Base-by-base conservation (phyloP, 345 rosid species). In the Salix caprea region DNA sequence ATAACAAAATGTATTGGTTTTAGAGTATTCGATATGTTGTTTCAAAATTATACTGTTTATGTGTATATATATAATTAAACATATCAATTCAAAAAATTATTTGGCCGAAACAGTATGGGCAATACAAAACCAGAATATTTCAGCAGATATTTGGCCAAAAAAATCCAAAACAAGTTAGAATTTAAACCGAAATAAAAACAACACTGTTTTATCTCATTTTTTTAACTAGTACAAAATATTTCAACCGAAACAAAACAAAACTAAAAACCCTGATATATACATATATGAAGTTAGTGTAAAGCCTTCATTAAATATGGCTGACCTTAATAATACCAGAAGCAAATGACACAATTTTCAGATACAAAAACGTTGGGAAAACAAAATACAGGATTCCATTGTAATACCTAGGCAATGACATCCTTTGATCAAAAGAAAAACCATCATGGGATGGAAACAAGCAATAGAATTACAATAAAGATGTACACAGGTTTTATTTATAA, bases 401-500 rank as follows among this genome's bases (percentile, higher is more conserved):
- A 54, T 54, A 19, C 61, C 19, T 54, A 2, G 21, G 60, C 9
- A 19, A 54, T 54, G 60, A 19, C 24, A 21, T 52, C 61, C 61
- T 54, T 46, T 46, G 6, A 46, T 46, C 52, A 13, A 13, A 46
- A 14, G 6, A 15, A 46, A 12, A 15, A 14, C 18, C 52, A 46
- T 46, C 52, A 14, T 3, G 18, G 52, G 6, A 46, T 12, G 52
- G 52, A 46, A 46, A 46, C 6, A 3, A 4, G 18, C 18, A 58
- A 3, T n/a, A 23, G 24, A 58, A n/a, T 3, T 23, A 58, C 23
- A 24, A 58, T 10, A n/a, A n/a, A 23, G 23, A n/a, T 10, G 9
- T 9, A 23, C 13, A 8, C 4, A 19, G 23, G 12, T 11, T 73
- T 78, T 80, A 72, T 79, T 81, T 65, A 74, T 80, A n/a, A 68